phyloP scores from a whole-genome alignment of 257 asterid genomes.

The Scutellaria galericulata region DNA sequence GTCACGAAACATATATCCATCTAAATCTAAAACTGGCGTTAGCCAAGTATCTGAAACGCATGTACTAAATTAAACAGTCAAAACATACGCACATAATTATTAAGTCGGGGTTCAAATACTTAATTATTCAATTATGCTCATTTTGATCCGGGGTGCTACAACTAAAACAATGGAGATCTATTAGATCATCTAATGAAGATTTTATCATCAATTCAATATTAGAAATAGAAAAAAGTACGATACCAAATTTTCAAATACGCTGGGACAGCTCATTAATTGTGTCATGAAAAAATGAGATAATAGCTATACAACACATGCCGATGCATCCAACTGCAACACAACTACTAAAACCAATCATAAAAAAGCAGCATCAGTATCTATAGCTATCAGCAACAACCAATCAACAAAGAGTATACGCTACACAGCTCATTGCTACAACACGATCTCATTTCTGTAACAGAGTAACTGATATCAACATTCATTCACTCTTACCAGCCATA shows the following conservation, averaged over 20 bases:
- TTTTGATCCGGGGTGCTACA: too few relatives aligned
- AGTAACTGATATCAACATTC: slow-evolving; percentile 46
- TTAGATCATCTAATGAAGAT: too few relatives aligned
- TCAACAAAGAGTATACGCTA: slow-evolving; percentile 47
- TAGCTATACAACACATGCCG: background rate
- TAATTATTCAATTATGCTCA: too few relatives aligned
- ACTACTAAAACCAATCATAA: slow-evolving; percentile 51
- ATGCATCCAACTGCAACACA: slow-evolving; percentile 52
- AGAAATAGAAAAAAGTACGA: background rate
- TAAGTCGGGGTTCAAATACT: too few relatives aligned
- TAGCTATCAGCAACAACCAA: slow-evolving; percentile 52
- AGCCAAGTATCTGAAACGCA: too few relatives aligned
- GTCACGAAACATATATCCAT: too few relatives aligned
- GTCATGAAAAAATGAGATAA: background rate
- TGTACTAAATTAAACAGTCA: too few relatives aligned
- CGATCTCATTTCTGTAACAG: slow-evolving; percentile 57
- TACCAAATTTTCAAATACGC: background rate
- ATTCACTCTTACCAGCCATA: background rate
- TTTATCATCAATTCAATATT: too few relatives aligned
- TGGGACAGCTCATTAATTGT: background rate
- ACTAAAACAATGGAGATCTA: too few relatives aligned
- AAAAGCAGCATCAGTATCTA: slow-evolving; percentile 51
- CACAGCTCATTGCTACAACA: slow-evolving; percentile 52
- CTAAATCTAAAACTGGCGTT: too few relatives aligned
- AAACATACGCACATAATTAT: too few relatives aligned